These are phyloP conservation scores for Boletus huronensis DNA, from an alignment of 768 basidiomycete genomes.

Conservation along the genomic window DNA sequence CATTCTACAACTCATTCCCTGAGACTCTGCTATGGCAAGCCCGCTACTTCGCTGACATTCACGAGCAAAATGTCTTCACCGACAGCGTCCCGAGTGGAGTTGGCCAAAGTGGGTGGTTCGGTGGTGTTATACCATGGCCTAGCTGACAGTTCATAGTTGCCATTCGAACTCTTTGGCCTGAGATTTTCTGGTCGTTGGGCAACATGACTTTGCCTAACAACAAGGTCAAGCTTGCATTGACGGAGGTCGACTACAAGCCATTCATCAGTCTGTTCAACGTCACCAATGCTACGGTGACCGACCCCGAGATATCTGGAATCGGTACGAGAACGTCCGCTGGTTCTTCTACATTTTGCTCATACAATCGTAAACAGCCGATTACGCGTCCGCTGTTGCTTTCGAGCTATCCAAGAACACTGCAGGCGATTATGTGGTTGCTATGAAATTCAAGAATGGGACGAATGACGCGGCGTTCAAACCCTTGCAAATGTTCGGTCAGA, in stretches of 20 bases:
- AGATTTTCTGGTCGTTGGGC: slow-evolving; percentile 68
- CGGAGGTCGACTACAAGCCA: slow-evolving; percentile 82
- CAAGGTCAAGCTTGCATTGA: slow-evolving; percentile 71
- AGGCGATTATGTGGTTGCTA: slow-evolving; percentile 66
- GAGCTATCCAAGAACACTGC: slow-evolving; percentile 61
- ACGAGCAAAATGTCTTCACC: slow-evolving; percentile 73
- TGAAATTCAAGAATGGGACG: slow-evolving; percentile 84
- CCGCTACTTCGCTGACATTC: slow-evolving; percentile 72
- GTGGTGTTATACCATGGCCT: neutral
- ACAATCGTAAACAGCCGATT: slow-evolving; percentile 51
- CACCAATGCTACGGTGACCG: slow-evolving; percentile 57
- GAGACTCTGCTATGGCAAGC: slow-evolving; percentile 68
- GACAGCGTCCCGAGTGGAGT: slow-evolving; percentile 54
- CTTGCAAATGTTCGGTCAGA: slow-evolving; percentile 60
- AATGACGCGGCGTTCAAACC: slow-evolving; percentile 47
- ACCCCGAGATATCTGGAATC: slow-evolving; percentile 61
- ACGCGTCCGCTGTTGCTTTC: slow-evolving; percentile 65
- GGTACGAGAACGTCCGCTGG: slow-evolving; percentile 41
- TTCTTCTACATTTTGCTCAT: neutral
- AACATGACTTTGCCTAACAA: slow-evolving; percentile 74
- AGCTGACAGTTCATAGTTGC: slow-evolving; percentile 50
- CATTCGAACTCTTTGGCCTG: slow-evolving; percentile 70
- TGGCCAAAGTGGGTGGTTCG: slow-evolving; percentile 62
- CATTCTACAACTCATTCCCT: slow-evolving; percentile 69
- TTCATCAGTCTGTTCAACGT: slow-evolving; percentile 85